Evolutionary conservation across 345 rosid species (phyloP).

Genomic region (Eucalyptus pumila): DNA sequence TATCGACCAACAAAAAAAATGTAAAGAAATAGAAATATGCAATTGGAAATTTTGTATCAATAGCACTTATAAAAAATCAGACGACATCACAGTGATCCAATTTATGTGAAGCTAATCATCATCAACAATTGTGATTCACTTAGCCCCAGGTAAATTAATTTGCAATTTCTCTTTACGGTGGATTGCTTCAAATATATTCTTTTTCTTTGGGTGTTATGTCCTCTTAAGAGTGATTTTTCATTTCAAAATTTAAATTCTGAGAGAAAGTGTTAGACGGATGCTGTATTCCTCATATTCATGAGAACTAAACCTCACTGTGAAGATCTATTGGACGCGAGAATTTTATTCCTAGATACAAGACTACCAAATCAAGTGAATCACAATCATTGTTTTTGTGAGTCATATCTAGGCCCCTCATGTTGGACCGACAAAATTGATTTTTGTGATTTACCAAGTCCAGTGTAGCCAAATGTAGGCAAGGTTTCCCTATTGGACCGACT

Average conservation of each 20-base stretch:
- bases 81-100: rapidly evolving
- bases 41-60: background rate
- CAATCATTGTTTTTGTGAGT: background rate
- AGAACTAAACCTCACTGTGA: background rate
- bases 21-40: background rate
- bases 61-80: background rate
- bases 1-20: background rate
- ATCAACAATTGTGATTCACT: background rate
- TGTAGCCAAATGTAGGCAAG: background rate
- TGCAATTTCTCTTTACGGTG: background rate
- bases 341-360: background rate
- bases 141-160: background rate
- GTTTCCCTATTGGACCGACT: background rate
- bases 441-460: background rate
- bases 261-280: background rate
- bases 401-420: background rate
- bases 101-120: background rate
- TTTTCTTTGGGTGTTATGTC: background rate
- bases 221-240: background rate
- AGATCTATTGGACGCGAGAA: background rate
- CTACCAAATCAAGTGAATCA: background rate
- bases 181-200: background rate
- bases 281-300: background rate
- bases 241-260: background rate
- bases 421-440: background rate